Percentiles rank a stretch among this genome's conserved stretches.
Evolutionary conservation across 305 asterid genomes (phyloP).

Genomic region (Ajuga reptans): DNA sequence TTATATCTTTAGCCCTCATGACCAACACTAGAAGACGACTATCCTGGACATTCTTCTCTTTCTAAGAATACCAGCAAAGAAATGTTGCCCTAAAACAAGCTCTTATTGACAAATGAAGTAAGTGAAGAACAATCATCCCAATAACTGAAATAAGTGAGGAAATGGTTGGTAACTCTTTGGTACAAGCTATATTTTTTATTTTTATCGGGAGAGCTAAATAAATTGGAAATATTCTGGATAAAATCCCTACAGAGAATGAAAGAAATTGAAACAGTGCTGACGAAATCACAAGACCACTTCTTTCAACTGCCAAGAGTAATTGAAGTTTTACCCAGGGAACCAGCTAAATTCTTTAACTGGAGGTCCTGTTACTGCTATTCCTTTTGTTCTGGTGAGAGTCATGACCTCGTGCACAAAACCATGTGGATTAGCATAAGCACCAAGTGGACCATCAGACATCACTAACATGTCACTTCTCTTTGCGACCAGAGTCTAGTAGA

Average conservation of each 20-base stretch:
- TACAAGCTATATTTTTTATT: background rate
- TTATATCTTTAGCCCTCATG: background rate
- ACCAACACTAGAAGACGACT: background rate
- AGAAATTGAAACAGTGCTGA: background rate
- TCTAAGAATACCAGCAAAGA: background rate
- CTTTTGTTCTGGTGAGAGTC: slow-evolving; percentile 59
- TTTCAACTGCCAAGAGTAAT: slow-evolving; percentile 10
- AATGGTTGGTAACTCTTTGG: background rate
- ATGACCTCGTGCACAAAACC: slow-evolving; percentile 91
- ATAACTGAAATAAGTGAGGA: background rate
- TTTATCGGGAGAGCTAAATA: background rate
- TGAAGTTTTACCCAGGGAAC: slow-evolving; percentile 82
- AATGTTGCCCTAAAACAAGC: background rate
- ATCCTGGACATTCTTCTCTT: background rate
- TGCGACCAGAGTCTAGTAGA: slow-evolving; percentile 55
- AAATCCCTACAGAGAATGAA: background rate
- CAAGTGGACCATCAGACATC: slow-evolving; percentile 97
- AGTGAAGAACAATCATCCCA: background rate
- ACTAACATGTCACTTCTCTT: slow-evolving; percentile 86
- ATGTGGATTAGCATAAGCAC: slow-evolving; percentile 79
- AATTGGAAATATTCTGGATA: background rate
- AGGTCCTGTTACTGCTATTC: slow-evolving; percentile 57
- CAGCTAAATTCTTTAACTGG: slow-evolving; percentile 77
- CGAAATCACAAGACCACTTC: background rate
- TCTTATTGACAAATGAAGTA: too few species aligned